Evolutionary conservation across 768 basidiomycete genomes (phyloP), one percentile per base, ranked within the genome.

Genomic region (Suillus paluster): DNA sequence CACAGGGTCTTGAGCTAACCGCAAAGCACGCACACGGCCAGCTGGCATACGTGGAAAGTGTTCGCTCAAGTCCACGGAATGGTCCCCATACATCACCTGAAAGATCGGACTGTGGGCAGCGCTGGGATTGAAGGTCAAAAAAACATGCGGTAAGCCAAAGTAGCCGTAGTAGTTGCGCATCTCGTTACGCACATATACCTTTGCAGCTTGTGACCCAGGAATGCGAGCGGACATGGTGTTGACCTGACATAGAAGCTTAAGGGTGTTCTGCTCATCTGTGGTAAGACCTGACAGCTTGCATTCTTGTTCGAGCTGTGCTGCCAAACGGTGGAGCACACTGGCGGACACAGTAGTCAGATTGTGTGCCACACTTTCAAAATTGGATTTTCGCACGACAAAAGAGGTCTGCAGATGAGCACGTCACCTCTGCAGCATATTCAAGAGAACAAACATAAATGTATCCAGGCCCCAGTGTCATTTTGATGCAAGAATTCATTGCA

Each of bases 1-100:
- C n/a, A 77, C 74, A 48, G 77, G 76, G 62, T 78, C 76, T 17
- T 67, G 57, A 0, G 76, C 74, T 0, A 78, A 30, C 0, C 69
- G 36, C 0, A 69, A 17, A 2, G 75, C 73, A 6, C 71, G 62
- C 21, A 66, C 59, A 41, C 7, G 44, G 5, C 67, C 45, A 15
- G 56, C 6, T 1, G 60, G 59, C 0, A 78, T 14, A 0, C 36
- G 0, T 0, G 77, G 76, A 54, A 68, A 78, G 0, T 59, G 34
- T 0, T 53, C 17, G 1, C 53, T 45, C 1, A 65, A 19, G n/a
- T 65, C 46, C 5, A 63, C 38, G 17, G n/a, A 30, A 0, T 62
- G 33, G 48, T 78, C 66, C 12, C 74, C 70, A 52, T 53, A 64
- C 52, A 75, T 69, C 0, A 75, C 75, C 39, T 75, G 74, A 49